phyloP scores from a whole-genome alignment of 2,329 filamentous ascomycete genomes.

The Talaromyces piceae region DNA sequence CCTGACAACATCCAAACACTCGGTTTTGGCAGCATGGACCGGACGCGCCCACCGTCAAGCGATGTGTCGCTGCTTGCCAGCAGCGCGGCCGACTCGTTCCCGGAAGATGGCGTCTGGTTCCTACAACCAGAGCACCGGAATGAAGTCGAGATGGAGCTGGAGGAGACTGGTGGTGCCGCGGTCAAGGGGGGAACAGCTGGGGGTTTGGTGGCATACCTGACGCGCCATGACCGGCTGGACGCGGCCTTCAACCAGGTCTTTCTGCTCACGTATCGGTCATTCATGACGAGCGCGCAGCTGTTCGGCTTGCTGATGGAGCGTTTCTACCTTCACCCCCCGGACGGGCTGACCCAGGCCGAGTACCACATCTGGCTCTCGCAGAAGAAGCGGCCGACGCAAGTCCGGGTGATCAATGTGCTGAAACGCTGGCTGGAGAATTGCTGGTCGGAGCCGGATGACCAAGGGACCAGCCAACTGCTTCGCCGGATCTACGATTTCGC shows the following conservation, averaged over 20 bases:
- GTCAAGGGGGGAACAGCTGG: slow-evolving; percentile 58
- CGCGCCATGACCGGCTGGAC: slow-evolving; percentile 84
- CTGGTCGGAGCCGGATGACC: slow-evolving; percentile 80
- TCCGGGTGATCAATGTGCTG: slow-evolving; percentile 88
- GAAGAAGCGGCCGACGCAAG: slow-evolving; percentile 84
- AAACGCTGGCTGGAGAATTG: slow-evolving; percentile 96
- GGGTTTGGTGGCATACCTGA: slow-evolving; percentile 86
- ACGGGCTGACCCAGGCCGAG: slow-evolving; percentile 61
- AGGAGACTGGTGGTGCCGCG: not conserved
- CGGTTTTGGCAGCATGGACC: not conserved
- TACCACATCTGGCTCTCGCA: slow-evolving; percentile 75
- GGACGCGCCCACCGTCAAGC: not conserved
- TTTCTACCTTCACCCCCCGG: slow-evolving; percentile 79
- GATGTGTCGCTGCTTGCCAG: not conserved
- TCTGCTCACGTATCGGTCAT: slow-evolving; percentile 85
- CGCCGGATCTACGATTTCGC: slow-evolving; percentile 78
- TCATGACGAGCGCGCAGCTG: slow-evolving; percentile 75
- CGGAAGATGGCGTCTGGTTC: slow-evolving; percentile 2
- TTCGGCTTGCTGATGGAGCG: slow-evolving; percentile 82
- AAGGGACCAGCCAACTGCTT: slow-evolving; percentile 63
- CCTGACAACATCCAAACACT: not conserved
- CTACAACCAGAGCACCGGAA: not conserved
- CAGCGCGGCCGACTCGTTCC: not conserved
- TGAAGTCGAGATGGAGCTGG: not conserved
- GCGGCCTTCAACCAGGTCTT: slow-evolving; percentile 92